phyloP scores from a whole-genome alignment of 495 filamentous ascomycete species.

The Hypoxylon cercidicola region DNA sequence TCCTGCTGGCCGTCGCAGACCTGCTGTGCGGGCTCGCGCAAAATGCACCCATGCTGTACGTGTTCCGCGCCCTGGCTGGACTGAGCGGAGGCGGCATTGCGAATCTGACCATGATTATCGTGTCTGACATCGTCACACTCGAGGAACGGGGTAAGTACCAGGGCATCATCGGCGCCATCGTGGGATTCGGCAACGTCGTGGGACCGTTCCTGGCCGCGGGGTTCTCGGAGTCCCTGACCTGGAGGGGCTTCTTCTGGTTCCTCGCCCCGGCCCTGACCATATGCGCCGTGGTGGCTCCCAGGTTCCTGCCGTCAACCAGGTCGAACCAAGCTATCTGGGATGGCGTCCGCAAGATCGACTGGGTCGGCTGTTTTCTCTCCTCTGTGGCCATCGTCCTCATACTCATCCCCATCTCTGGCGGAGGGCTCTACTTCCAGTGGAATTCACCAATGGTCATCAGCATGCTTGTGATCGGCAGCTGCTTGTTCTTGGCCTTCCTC shows the following conservation, averaged over 20 bases:
- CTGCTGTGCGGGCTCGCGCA: conserved; percentile 44
- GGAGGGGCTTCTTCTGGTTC: conserved; percentile 32
- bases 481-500: conserved; percentile 50
- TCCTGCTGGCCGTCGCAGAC: conserved; percentile 48
- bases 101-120: conserved; percentile 48
- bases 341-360: conserved; percentile 67
- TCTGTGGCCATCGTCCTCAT: conserved; percentile 65
- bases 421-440: conserved; percentile 70
- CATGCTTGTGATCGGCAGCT: conserved; percentile 66
- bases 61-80: conserved; percentile 77
- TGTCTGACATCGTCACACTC: conserved; percentile 50
- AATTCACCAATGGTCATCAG: conserved; percentile 69
- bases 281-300: conserved; percentile 41
- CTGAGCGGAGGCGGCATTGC: conserved; percentile 74
- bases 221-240: conserved; percentile 58
- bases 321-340: conserved; percentile 42
- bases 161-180: conserved; percentile 64
- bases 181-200: conserved; percentile 73
- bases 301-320: conserved; percentile 53
- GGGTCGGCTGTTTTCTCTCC: conserved; percentile 60
- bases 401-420: conserved; percentile 62
- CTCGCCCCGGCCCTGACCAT: conserved; percentile 27
- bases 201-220: conserved; percentile 78
- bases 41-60: conserved; percentile 67
- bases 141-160: conserved; percentile 48